Evolutionary conservation across 371 early-diverging fungal genomes (phyloP).

Genomic region (Mortierella sp.): DNA sequence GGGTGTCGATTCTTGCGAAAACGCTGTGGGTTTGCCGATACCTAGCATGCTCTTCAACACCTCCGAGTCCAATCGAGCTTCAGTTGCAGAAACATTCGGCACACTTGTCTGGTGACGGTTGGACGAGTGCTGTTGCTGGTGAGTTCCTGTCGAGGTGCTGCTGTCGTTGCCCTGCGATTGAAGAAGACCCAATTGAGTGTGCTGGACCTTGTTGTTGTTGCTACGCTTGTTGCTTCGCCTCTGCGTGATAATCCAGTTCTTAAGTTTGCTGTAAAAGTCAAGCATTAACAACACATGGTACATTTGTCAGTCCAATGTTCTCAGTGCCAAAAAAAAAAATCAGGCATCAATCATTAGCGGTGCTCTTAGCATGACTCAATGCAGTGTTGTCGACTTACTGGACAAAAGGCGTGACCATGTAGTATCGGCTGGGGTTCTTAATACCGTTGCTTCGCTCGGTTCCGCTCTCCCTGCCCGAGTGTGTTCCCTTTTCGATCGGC

Average conservation of each 20-base stretch:
- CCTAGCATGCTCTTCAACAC: slow-evolving; percentile 53
- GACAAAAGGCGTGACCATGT: slow-evolving; percentile 79
- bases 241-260: slow-evolving; percentile 45
- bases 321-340: not conserved
- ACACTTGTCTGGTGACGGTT: slow-evolving; percentile 7
- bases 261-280: slow-evolving; percentile 39
- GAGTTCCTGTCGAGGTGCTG: slow-evolving; percentile 10
- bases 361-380: not conserved
- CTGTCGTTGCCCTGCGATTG: slow-evolving; percentile 22
- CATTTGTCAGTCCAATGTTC: not conserved
- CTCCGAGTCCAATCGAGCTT: slow-evolving; percentile 40
- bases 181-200: slow-evolving; percentile 17
- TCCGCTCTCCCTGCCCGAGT: slow-evolving; percentile 56
- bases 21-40: slow-evolving; percentile 23
- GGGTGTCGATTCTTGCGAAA: slow-evolving; percentile 11
- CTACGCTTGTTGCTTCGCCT: slow-evolving; percentile 36
- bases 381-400: slow-evolving; percentile 59
- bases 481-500: slow-evolving; percentile 45
- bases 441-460: slow-evolving; percentile 35
- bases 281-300: too few species aligned
- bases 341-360: not conserved
- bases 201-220: slow-evolving; percentile 30
- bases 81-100: slow-evolving; percentile 24
- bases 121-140: not conserved
- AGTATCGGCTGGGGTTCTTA: slow-evolving; percentile 62